Conservation (phyloP, 2,329 filamentous ascomycete genomes). For the Cercospora brassicicola region DNA sequence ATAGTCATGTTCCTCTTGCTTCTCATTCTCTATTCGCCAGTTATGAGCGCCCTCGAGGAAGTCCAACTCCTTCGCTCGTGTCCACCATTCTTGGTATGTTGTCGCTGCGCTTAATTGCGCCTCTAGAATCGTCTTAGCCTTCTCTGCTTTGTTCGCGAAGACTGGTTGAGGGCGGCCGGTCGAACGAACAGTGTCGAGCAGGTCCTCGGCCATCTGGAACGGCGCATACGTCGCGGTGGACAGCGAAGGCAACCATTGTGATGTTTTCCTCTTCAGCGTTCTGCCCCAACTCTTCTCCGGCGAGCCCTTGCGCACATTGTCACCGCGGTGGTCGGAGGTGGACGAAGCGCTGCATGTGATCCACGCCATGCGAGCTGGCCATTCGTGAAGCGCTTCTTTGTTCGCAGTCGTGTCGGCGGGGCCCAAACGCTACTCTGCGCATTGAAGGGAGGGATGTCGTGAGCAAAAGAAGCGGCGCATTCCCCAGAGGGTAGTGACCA, state of each 20-base stretch:
- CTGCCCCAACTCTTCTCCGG: conserved; percentile 1
- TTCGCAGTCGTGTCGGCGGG: background rate
- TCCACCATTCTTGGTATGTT: conserved; percentile 19
- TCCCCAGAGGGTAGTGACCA: background rate
- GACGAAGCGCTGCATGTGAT: conserved; percentile 5
- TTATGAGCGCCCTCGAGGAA: conserved; percentile 26
- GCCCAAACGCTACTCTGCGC: background rate
- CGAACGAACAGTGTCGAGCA: conserved; percentile 14
- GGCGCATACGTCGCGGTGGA: conserved; percentile 15
- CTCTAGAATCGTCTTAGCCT: conserved; percentile 15
- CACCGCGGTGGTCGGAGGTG: conserved; percentile 1
- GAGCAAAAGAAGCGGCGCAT: background rate
- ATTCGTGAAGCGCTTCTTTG: conserved; percentile 4
- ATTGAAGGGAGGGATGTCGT: background rate
- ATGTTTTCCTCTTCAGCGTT: background rate
- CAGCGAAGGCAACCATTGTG: conserved; percentile 13
- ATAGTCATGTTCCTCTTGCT: conserved; percentile 14
- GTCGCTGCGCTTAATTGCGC: conserved; percentile 19
- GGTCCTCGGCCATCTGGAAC: conserved; percentile 20
- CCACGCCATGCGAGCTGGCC: conserved; percentile 15
- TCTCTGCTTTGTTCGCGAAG: conserved; percentile 2
- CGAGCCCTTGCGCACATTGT: background rate
- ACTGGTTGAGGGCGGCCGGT: background rate
- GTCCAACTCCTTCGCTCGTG: conserved; percentile 23
- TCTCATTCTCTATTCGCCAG: conserved; percentile 26